Conservation (phyloP, 2,329 filamentous ascomycete species). For the Neofusicoccum kwambonambiense region DNA sequence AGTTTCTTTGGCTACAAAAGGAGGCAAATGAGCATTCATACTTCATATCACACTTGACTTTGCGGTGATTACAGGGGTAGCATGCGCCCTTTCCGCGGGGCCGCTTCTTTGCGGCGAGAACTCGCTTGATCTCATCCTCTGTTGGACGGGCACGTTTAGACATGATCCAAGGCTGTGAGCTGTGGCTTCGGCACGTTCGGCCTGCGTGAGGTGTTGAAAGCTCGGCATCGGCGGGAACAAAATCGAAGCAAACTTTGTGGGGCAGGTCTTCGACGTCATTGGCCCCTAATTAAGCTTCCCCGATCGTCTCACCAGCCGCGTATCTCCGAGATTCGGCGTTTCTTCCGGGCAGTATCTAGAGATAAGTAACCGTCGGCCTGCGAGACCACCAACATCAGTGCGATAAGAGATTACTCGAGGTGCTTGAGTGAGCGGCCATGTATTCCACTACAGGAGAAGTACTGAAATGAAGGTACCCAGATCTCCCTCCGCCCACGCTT, state of each 20-base stretch:
- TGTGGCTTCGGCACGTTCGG: not conserved
- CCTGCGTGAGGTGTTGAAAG: not conserved
- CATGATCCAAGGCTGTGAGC: not conserved
- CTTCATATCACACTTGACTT: constrained; percentile 17
- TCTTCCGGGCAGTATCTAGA: too few species aligned
- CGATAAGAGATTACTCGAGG: too few species aligned
- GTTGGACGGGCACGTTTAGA: not conserved
- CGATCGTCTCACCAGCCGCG: too few species aligned
- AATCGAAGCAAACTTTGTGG: not conserved
- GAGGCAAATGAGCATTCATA: not conserved
- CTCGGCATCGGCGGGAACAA: not conserved
- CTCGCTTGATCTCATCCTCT: constrained; percentile 3
- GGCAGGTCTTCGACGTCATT: not conserved
- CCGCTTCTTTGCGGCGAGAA: constrained; percentile 6
- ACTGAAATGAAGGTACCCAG: too few species aligned
- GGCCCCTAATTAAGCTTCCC: not conserved
- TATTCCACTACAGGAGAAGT: too few species aligned
- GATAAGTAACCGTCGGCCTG: too few species aligned
- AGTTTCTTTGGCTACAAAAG: not conserved
- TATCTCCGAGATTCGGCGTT: too few species aligned
- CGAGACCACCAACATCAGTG: too few species aligned
- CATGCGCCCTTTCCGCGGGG: constrained; percentile 7
- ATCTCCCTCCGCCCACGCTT: too few species aligned
- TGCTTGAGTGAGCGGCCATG: too few species aligned
- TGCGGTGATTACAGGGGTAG: constrained; percentile 15